phyloP scores from a whole-genome alignment of 2,329 filamentous ascomycete genomes.

The Fusarium chaquense region DNA sequence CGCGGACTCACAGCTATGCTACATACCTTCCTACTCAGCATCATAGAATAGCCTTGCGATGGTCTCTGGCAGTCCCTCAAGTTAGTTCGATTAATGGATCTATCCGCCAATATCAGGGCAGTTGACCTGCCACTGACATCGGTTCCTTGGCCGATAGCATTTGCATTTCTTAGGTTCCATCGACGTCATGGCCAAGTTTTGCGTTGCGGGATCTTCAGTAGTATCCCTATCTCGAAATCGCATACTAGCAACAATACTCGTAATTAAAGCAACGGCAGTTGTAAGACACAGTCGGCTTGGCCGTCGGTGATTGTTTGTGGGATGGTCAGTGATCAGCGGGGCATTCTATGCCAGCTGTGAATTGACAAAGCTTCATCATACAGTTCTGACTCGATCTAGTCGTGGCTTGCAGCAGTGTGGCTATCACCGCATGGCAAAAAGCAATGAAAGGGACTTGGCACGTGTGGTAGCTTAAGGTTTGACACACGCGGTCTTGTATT shows the following conservation, averaged over 20 bases:
- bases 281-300: conserved; percentile 43
- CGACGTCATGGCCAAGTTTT: conserved; percentile 27
- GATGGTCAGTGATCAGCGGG: conserved; percentile 41
- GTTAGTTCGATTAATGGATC: conserved; percentile 5
- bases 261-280: conserved; percentile 24
- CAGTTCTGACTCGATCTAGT: conserved; percentile 34
- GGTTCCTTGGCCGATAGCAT: conserved; percentile 24
- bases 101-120: conserved; percentile 3
- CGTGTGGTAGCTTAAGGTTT: conserved; percentile 47
- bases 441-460: conserved; percentile 43
- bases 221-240: conserved; percentile 10
- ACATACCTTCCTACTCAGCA: not conserved
- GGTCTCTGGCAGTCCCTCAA: not conserved
- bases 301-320: conserved; percentile 35
- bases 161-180: conserved; percentile 21
- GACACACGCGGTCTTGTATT: conserved; percentile 37
- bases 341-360: conserved; percentile 8
- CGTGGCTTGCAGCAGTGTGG: conserved; percentile 40
- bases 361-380: conserved; percentile 23
- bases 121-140: conserved; percentile 5
- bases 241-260: conserved; percentile 10
- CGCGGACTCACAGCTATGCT: conserved; percentile 6
- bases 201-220: conserved; percentile 22
- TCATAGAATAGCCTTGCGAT: not conserved
- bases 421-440: conserved; percentile 36